Conservation (phyloP, 768 basidiomycete species). For the Kwoniella bestiolae region DNA sequence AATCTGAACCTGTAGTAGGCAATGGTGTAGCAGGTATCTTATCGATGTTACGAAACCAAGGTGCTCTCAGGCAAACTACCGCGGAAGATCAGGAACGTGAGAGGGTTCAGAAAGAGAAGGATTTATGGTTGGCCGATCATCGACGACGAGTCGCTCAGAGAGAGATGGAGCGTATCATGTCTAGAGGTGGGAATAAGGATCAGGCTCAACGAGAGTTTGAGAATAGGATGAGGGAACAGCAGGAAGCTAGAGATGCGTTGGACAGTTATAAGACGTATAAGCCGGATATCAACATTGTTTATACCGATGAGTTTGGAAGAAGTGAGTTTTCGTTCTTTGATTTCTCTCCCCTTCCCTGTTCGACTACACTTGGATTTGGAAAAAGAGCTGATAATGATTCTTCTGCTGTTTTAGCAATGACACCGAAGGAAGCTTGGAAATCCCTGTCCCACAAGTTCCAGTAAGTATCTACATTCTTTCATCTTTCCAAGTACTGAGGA, state of each 20-base stretch:
- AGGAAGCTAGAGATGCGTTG: constrained; percentile 78
- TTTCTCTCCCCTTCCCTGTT: not conserved
- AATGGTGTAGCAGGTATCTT: constrained; percentile 87
- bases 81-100: constrained; percentile 77
- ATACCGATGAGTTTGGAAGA: constrained; percentile 94
- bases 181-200: constrained; percentile 77
- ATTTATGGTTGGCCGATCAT: constrained; percentile 87
- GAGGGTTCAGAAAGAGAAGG: constrained; percentile 76
- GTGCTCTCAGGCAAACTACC: constrained; percentile 71
- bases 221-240: constrained; percentile 86
- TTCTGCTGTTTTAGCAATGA: constrained; percentile 55
- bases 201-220: constrained; percentile 94
- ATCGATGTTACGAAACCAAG: constrained; percentile 85
- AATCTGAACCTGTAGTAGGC: constrained; percentile 74
- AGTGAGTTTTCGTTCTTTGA: constrained; percentile 47
- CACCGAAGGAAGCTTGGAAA: constrained; percentile 98
- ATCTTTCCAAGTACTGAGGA: not conserved
- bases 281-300: constrained; percentile 93
- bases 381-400: constrained; percentile 24
- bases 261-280: constrained; percentile 92
- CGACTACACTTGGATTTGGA: not conserved
- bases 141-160: constrained; percentile 74
- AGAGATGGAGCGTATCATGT: constrained; percentile 75
- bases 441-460: constrained; percentile 97
- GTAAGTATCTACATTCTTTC: constrained; percentile 38